Percentiles rank a stretch among this genome's conserved stretches.
Conservation (phyloP, 208 protist genomes). For the Crithidia expoeki region DNA sequence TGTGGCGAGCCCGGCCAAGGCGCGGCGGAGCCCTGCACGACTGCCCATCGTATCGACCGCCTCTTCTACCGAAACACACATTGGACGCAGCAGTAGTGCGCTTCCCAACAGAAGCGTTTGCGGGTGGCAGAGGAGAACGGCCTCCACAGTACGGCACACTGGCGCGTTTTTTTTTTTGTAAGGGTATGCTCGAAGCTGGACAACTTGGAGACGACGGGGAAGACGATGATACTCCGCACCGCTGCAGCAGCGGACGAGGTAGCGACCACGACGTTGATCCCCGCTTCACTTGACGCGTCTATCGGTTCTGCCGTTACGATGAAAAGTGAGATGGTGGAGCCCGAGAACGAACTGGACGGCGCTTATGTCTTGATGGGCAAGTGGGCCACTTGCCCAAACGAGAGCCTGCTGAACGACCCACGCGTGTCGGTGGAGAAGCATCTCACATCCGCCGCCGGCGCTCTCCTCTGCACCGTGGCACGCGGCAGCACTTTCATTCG, state of each 20-base stretch:
- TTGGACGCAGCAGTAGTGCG: conserved; percentile 13
- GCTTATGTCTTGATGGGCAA: conserved; percentile 17
- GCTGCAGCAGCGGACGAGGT: conserved; percentile 1
- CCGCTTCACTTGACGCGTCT: background rate
- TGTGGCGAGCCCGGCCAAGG: background rate
- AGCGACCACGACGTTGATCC: background rate
- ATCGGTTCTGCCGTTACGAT: background rate
- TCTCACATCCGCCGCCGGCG: conserved; percentile 39
- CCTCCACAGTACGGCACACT: conserved; percentile 44
- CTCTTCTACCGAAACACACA: conserved; percentile 5
- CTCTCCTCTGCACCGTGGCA: conserved; percentile 49
- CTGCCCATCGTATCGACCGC: background rate
- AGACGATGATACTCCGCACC: background rate
- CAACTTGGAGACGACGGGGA: background rate
- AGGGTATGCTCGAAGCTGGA: conserved; percentile 18
- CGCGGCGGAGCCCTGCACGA: background rate
- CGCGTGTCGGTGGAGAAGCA: conserved; percentile 29
- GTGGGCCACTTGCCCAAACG: conserved; percentile 18
- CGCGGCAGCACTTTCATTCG: conserved; percentile 42
- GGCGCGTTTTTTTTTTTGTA: conserved; percentile 37
- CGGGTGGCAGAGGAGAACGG: conserved; percentile 28
- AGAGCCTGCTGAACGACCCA: conserved; percentile 7
- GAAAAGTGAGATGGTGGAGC: background rate
- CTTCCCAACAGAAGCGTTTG: conserved; percentile 19
- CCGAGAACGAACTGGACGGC: conserved; percentile 4